Conservation (phyloP, 1,139 yeast genomes). For the Pichia sp. region DNA sequence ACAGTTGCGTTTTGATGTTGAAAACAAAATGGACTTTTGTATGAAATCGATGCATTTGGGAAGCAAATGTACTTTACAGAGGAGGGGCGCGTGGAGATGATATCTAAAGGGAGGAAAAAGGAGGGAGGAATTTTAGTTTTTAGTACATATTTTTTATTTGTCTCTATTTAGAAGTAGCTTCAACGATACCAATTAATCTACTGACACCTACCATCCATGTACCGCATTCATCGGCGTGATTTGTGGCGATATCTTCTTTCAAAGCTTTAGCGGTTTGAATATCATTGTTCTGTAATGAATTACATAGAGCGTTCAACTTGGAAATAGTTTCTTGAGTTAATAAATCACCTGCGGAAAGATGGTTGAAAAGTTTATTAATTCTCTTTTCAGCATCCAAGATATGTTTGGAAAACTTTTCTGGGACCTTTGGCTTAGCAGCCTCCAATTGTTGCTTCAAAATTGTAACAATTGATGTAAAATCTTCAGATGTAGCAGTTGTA, state of each 20-base stretch:
- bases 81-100: too few species aligned
- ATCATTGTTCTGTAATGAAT: slow-evolving; percentile 46
- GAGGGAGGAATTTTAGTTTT: background rate
- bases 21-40: slow-evolving; percentile 1
- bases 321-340: slow-evolving; percentile 51
- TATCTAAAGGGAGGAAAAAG: background rate
- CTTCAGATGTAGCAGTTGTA: slow-evolving; percentile 32
- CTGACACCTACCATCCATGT: slow-evolving; percentile 93
- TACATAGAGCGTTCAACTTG: slow-evolving; percentile 46
- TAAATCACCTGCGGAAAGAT: slow-evolving; percentile 67
- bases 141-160: background rate
- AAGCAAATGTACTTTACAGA: too few species aligned
- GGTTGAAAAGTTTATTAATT: slow-evolving; percentile 67
- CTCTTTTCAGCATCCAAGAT: slow-evolving; percentile 78
- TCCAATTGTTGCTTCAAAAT: slow-evolving; percentile 48
- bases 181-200: slow-evolving; percentile 67
- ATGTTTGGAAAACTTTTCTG: slow-evolving; percentile 68
- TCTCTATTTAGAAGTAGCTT: slow-evolving; percentile 10
- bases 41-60: too few species aligned
- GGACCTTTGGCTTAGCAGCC: slow-evolving; percentile 65
- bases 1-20: background rate
- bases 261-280: slow-evolving; percentile 52
- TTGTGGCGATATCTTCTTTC: slow-evolving; percentile 56
- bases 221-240: slow-evolving; percentile 69
- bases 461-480: slow-evolving; percentile 51